Conservation (phyloP, 208 protist species). For the Wallacemonas rigidus region DNA sequence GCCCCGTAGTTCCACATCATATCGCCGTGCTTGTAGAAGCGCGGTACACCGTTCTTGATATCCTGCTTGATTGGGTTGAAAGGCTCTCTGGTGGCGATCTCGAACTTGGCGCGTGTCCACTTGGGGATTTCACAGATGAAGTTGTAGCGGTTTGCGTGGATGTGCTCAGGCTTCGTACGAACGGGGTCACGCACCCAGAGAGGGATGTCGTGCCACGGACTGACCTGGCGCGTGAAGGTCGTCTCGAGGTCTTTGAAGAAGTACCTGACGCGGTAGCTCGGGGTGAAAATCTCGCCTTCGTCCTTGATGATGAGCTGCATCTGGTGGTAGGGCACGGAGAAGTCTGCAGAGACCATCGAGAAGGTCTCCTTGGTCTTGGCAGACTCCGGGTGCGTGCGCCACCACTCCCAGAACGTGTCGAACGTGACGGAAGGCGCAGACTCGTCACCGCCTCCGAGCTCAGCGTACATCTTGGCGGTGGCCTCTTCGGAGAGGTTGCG, state of each 20-base stretch:
- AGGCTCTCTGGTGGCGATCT: conserved; percentile 93
- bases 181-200: conserved; percentile 86
- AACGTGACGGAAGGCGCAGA: conserved; percentile 66
- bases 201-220: conserved; percentile 93
- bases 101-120: conserved; percentile 95
- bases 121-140: conserved; percentile 95
- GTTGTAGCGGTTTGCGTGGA: conserved; percentile 89
- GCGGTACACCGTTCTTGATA: conserved; percentile 95
- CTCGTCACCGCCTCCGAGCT: conserved; percentile 52
- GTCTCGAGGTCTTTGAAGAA: conserved; percentile 90
- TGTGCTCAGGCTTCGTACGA: conserved; percentile 81
- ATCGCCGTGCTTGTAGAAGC: conserved; percentile 96
- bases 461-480: conserved; percentile 56
- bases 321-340: conserved; percentile 88
- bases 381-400: conserved; percentile 53
- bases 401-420: conserved; percentile 88
- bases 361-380: conserved; percentile 64
- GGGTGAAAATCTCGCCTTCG: conserved; percentile 86
- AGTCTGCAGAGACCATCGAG: conserved; percentile 86
- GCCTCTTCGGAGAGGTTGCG: conserved; percentile 44
- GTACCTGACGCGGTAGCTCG: conserved; percentile 91
- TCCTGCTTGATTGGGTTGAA: conserved; percentile 97
- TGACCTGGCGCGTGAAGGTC: conserved; percentile 69
- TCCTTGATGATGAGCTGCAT: conserved; percentile 87
- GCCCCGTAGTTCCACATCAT: conserved; percentile 97